These are phyloP conservation scores for Limonium bicolor DNA, from an alignment of 148 eudicot species.

Conservation along the genomic window DNA sequence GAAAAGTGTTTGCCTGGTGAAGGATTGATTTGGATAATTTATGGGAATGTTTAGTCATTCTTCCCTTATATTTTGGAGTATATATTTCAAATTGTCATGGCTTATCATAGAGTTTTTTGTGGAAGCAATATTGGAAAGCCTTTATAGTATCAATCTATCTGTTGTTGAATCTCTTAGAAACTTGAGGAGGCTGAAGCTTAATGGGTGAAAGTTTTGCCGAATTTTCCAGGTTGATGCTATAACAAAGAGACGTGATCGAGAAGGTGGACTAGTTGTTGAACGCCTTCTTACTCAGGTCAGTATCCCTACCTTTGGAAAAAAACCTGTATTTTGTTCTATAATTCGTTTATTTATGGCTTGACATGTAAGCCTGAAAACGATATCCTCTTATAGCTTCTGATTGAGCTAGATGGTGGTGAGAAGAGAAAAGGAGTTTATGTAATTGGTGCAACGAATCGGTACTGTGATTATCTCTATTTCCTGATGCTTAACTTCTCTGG, in stretches of 20 bases:
- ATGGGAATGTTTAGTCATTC: too few relatives aligned
- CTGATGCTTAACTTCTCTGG: background rate
- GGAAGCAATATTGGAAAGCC: too few relatives aligned
- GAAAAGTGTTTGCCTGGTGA: too few relatives aligned
- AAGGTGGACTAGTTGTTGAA: conserved; percentile 48
- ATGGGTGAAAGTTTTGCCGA: too few relatives aligned
- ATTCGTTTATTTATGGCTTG: background rate
- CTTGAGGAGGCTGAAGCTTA: too few relatives aligned
- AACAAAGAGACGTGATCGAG: conserved; percentile 39
- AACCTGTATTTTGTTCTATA: background rate
- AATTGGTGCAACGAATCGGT: conserved; percentile 80
- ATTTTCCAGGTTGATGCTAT: conserved; percentile 68
- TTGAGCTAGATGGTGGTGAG: conserved; percentile 61
- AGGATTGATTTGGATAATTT: too few relatives aligned
- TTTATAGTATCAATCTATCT: too few relatives aligned
- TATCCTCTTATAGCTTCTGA: conserved; percentile 21
- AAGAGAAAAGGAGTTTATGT: conserved; percentile 52
- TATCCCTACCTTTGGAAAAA: background rate
- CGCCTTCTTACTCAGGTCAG: conserved; percentile 49
- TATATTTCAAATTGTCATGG: too few relatives aligned
- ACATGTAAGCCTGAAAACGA: background rate
- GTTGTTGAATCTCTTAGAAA: too few relatives aligned
- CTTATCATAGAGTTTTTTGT: too few relatives aligned
- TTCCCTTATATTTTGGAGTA: too few relatives aligned
- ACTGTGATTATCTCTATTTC: background rate